Conservation (phyloP, 2,329 filamentous ascomycete species). For the Aspergillaceae sp. region DNA sequence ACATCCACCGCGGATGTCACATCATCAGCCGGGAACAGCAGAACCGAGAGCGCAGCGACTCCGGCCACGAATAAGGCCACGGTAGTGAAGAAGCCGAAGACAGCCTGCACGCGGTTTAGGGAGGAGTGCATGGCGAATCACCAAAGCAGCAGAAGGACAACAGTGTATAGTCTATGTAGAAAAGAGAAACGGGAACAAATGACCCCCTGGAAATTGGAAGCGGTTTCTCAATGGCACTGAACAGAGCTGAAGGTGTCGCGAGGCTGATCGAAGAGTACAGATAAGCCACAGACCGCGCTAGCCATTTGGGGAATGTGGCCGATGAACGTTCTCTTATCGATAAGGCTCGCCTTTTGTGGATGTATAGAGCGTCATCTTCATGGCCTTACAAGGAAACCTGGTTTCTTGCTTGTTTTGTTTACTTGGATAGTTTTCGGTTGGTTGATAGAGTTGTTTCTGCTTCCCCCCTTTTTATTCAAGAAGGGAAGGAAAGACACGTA, state of each 20-base stretch:
- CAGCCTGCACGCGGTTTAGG: conserved; percentile 75
- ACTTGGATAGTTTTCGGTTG: not conserved
- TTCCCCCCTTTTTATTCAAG: no score
- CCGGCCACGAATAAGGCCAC: conserved; percentile 74
- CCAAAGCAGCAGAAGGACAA: not conserved
- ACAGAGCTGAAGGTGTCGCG: not conserved
- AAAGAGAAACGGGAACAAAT: not conserved
- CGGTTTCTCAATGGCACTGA: not conserved
- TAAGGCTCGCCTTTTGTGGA: conserved; percentile 3
- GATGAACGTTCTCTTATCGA: conserved; percentile 8
- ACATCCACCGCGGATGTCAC: conserved; percentile 46
- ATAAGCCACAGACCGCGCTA: not conserved
- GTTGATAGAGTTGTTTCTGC: not conserved
- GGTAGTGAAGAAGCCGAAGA: conserved; percentile 97
- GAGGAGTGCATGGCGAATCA: conserved; percentile 66
- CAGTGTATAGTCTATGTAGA: no score
- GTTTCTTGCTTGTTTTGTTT: not conserved
- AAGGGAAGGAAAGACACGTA: no score
- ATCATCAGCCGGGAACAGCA: conserved; percentile 46
- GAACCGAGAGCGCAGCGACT: conserved; percentile 71
- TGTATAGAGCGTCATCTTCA: not conserved
- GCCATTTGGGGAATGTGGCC: not conserved
- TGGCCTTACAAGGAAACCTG: no score
- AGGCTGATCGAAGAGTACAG: not conserved
- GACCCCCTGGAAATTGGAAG: not conserved